phyloP scores from a whole-genome alignment of 2,329 filamentous ascomycete genomes.

The Claviceps citrina region DNA sequence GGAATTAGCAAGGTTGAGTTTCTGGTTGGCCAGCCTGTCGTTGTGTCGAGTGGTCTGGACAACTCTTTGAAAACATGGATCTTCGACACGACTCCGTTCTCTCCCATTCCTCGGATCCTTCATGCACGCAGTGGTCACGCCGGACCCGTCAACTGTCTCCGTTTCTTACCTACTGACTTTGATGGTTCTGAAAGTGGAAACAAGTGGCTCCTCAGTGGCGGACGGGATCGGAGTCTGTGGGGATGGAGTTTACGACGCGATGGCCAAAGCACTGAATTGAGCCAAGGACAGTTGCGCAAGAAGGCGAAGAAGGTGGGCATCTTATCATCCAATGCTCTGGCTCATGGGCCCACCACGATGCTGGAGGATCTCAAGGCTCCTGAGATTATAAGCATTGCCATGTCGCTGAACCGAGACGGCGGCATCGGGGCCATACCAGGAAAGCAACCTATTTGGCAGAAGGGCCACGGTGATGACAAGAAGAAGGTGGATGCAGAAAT shows the following conservation, averaged over 20 bases:
- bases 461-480: constrained; percentile 48
- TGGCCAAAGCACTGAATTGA: constrained; percentile 84
- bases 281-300: constrained; percentile 75
- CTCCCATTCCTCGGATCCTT: constrained; percentile 67
- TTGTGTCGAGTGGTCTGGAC: constrained; percentile 80
- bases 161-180: constrained; percentile 75
- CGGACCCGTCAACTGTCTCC: constrained; percentile 64
- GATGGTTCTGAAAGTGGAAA: constrained; percentile 78
- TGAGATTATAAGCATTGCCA: constrained; percentile 81
- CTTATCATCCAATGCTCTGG: constrained; percentile 38
- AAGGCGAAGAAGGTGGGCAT: constrained; percentile 82
- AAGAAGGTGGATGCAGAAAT: constrained; percentile 49
- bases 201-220: constrained; percentile 88
- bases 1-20: constrained; percentile 85
- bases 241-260: constrained; percentile 90
- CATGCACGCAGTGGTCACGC: constrained; percentile 82
- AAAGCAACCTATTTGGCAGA: constrained; percentile 70
- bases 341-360: constrained; percentile 45
- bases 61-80: constrained; percentile 95
- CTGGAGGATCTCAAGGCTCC: constrained; percentile 73
- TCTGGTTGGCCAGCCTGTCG: constrained; percentile 70
- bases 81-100: constrained; percentile 84
- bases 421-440: constrained; percentile 76
- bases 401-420: constrained; percentile 83
- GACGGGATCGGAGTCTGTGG: constrained; percentile 83